Conservation (phyloP, 768 basidiomycete genomes). For the Phallus indusiatus region DNA sequence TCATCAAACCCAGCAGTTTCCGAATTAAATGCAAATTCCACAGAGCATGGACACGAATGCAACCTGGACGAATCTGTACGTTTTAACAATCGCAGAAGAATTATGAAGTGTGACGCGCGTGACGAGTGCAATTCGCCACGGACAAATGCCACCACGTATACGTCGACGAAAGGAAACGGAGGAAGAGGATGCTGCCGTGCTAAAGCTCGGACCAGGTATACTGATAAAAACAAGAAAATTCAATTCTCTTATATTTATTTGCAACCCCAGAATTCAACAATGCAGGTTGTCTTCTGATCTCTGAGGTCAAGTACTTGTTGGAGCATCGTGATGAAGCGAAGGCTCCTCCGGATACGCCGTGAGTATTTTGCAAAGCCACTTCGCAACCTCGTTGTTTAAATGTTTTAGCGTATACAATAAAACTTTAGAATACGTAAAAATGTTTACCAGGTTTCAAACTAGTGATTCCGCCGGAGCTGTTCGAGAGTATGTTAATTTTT, state of each 20-base stretch:
- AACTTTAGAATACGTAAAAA: constrained; percentile 85
- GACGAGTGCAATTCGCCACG: not conserved
- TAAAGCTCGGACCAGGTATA: constrained; percentile 72
- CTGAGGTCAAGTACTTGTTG: constrained; percentile 84
- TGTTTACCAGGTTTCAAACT: constrained; percentile 83
- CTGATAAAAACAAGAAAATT: not conserved
- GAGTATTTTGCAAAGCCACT: constrained; percentile 20
- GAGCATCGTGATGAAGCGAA: constrained; percentile 66
- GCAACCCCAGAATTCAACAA: constrained; percentile 70
- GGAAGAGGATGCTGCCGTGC: constrained; percentile 77
- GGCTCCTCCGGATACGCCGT: constrained; percentile 84
- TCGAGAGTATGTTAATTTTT: constrained; percentile 56
- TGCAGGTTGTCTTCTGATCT: constrained; percentile 82
- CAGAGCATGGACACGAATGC: no score
- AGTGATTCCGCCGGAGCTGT: constrained; percentile 78
- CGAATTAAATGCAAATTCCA: no score
- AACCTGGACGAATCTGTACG: not conserved
- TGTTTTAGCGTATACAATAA: constrained; percentile 77
- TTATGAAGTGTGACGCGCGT: not conserved
- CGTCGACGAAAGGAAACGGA: constrained; percentile 55
- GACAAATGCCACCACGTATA: constrained; percentile 24
- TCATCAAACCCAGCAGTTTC: no score
- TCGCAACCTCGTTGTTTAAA: not conserved
- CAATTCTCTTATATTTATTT: not conserved
- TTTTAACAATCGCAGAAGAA: not conserved